Percentiles rank a stretch among this genome's conserved stretches.
These are phyloP conservation scores for Cutaneotrichosporon sp. DNA, from an alignment of 1,284 basidiomycete genomes.

Conservation along the genomic window DNA sequence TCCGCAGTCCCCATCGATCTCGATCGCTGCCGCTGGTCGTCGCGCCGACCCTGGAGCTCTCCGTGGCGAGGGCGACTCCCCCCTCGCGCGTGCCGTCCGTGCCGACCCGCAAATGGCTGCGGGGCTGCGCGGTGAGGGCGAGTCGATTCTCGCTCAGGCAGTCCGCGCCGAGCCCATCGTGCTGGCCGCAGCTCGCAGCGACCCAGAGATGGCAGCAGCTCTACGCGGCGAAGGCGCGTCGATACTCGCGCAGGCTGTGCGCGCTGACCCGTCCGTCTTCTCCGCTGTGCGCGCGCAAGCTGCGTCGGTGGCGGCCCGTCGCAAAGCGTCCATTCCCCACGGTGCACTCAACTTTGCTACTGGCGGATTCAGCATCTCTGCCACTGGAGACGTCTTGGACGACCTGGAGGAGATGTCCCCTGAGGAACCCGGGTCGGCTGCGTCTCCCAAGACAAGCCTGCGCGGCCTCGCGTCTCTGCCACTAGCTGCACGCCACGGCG, in stretches of 20 bases:
- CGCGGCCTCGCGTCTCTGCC: neutral
- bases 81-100: neutral
- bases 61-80: neutral
- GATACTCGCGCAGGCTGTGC: slow-evolving; percentile 5
- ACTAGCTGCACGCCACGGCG: slow-evolving; percentile 13
- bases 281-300: slow-evolving; percentile 1
- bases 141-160: slow-evolving; percentile 4
- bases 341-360: neutral
- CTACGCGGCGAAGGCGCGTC: slow-evolving; percentile 1
- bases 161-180: slow-evolving; percentile 6
- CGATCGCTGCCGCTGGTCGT: neutral
- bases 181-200: neutral
- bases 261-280: slow-evolving; percentile 1
- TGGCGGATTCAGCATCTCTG: neutral
- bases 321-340: neutral
- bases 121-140: neutral
- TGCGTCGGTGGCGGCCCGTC: neutral
- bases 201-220: neutral
- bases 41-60: neutral
- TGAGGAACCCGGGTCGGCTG: neutral
- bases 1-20: neutral
- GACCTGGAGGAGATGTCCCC: neutral
- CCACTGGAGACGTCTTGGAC: neutral
- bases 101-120: slow-evolving; percentile 1
- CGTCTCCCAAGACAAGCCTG: neutral